Base-by-base conservation (phyloP, 495 filamentous ascomycete genomes). In the Lineolata rhizophorae region DNA sequence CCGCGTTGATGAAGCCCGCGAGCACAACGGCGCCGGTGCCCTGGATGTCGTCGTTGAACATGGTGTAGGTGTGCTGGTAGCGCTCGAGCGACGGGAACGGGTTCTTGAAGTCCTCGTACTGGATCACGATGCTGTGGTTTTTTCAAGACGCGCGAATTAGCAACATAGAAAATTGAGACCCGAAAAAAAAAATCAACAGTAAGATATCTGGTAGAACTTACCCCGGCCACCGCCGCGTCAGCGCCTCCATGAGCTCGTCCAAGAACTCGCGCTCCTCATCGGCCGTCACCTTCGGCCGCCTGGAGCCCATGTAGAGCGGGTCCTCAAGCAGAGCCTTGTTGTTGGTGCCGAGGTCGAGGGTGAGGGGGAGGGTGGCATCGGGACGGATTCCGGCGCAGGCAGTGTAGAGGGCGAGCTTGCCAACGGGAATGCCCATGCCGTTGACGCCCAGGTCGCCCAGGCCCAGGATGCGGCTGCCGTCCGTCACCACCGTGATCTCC, bases 31-130 rank as follows among this genome's bases (percentile, higher is more conserved):
- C 83, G 38, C 87, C 87, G 43, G 87, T 97, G 44, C 87, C 87
- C 62, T 95, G 87, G 48, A 97, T 85, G 46, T 97, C 87, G 47
- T 97, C 87, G 47, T 97, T 97, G 67, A 97, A 97, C 60, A 77
- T 85, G 49, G 82, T 90, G 58, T 90, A 83, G 31, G 61, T 67
- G 43, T 77, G 65, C 29, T 74, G 73, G 51, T 94, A 95, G 27
- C 82, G 67, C 51, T 91, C 74, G 25, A 97, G 64, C 30, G 85
- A 80, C 35, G 80, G 77, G 68, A 97, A 97, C 10, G 87, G 87
- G 42, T 84, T 92, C 64, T 97, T 92, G 58, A 92, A 95, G 41
- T 97, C 87, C 56, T 97, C 87, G 41, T 92, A 97, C 53, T 97
- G 87, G 38, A 97, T 78, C 33, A 97, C 72, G 60, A 97, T 90